Evolutionary conservation across 352 stramenopile genomes (phyloP).

Genomic region (Pythium dissotocum): DNA sequence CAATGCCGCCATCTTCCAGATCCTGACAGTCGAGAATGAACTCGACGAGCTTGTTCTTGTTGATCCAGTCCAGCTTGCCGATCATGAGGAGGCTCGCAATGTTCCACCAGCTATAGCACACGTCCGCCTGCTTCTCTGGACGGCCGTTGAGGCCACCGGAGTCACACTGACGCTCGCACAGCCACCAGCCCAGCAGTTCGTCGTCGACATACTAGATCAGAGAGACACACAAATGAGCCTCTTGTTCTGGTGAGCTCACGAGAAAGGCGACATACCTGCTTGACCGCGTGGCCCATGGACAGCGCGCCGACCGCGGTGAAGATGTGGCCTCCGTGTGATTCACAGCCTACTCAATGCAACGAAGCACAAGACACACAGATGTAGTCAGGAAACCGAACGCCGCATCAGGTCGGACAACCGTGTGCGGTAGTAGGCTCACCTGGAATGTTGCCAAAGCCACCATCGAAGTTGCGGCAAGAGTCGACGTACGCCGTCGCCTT

Average conservation of each 20-base stretch:
- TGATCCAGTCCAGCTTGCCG: constrained; percentile 95
- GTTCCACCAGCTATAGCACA: constrained; percentile 99
- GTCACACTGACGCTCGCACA: constrained; percentile 98
- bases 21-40: constrained; percentile 97
- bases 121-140: constrained; percentile 99
- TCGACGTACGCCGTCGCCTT: constrained; percentile 93
- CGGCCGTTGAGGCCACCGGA: constrained; percentile 93
- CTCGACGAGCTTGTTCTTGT: constrained; percentile 90
- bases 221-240: background rate
- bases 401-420: too few species aligned
- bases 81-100: constrained; percentile 97
- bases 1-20: constrained; percentile 96
- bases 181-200: constrained; percentile 95
- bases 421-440: constrained; percentile 25
- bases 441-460: constrained; percentile 89
- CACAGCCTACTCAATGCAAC: constrained; percentile 69
- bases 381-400: too few species aligned
- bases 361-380: background rate
- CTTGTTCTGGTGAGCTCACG: background rate
- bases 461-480: constrained; percentile 97
- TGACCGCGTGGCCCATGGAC: constrained; percentile 76
- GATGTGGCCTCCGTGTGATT: constrained; percentile 97
- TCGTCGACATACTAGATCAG: constrained; percentile 69
- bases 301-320: constrained; percentile 97
- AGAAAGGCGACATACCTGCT: constrained; percentile 31